Percentiles rank a stretch among this genome's conserved stretches.
These are phyloP conservation scores for Pistacia vera DNA, from an alignment of 345 rosid species.

Conservation along the genomic window DNA sequence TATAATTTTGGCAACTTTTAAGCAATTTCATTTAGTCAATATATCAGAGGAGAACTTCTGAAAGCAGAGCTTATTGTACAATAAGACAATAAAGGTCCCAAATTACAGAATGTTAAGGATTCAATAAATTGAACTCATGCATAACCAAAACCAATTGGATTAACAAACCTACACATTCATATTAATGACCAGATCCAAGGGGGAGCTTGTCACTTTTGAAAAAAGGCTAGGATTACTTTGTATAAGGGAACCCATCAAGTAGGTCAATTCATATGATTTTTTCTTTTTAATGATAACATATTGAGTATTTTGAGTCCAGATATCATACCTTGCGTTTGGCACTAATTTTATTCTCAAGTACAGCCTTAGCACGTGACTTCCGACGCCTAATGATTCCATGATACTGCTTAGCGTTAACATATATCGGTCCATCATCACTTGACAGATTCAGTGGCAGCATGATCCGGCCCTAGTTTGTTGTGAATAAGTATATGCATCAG, in stretches of 20 bases:
- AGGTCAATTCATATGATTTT: neutral
- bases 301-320: conserved; percentile 5
- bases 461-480: conserved; percentile 56
- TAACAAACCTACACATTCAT: neutral
- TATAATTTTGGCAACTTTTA: neutral
- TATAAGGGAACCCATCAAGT: neutral
- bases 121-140: neutral
- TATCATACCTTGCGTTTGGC: conserved; percentile 66
- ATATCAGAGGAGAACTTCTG: neutral
- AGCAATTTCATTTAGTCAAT: neutral
- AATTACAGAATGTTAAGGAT: neutral
- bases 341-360: conserved; percentile 50
- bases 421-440: conserved; percentile 78
- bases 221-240: neutral
- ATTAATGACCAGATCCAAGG: neutral
- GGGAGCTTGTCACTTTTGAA: neutral
- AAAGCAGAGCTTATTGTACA: neutral
- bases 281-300: neutral
- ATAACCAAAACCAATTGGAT: neutral
- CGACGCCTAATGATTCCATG: conserved; percentile 93
- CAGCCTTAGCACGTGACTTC: conserved; percentile 88
- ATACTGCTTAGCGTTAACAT: conserved; percentile 94
- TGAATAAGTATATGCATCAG: conserved; percentile 9
- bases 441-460: conserved; percentile 83
- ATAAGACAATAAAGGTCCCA: neutral